Evolutionary conservation across 2,329 filamentous ascomycete species (phyloP), one percentile per base, ranked within the genome.

Genomic region (Arthroderma uncinatum): DNA sequence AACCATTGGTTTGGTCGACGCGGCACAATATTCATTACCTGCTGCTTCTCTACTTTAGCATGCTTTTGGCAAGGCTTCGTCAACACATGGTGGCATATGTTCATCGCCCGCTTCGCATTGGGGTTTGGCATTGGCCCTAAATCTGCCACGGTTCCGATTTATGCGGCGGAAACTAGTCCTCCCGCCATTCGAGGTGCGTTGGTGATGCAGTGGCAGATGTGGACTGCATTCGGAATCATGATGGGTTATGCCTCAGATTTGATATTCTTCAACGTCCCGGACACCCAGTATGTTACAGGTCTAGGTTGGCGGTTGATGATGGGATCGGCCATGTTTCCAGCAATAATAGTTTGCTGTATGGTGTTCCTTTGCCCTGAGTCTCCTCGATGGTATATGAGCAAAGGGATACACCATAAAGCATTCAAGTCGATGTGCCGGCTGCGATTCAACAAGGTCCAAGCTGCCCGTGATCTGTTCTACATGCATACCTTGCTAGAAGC

Each of bases 141-240:
- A 67, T 82, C 83, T 19, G 82, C 84, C 0, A 88, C 85, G 0
- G 85, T 89, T 1, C 87, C 87, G 0, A 83, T 91, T 28, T 91
- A 87, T 64, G 83, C 85, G 0, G 86, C 87, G 1, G 87, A 91
- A 69, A 87, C 82, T 57, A 80, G 83, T 0, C 86, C 86, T 0
- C 82, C 85, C 1, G 69, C 73, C 4, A 84, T 89, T 56, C 81
- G 86, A 66, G 86, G 86, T 61, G 86, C 85, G 6, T 76, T 93
- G 16, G 86, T 91, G 61, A 92, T 92, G 87, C 84, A 83, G 61
- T 92, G 87, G 87, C 85, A 91, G 71, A 76, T 77, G 71, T 79
- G 73, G 71, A 74, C 72, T 3, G 76, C 73, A 0, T 76, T 77
- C 58, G 76, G 76, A 10, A 77, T 78, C 59, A 74, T 78, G 77